Percentiles rank a stretch among this genome's conserved stretches.
phyloP scores from a whole-genome alignment of 306 rosid species.

The Quercus berberidifolia region DNA sequence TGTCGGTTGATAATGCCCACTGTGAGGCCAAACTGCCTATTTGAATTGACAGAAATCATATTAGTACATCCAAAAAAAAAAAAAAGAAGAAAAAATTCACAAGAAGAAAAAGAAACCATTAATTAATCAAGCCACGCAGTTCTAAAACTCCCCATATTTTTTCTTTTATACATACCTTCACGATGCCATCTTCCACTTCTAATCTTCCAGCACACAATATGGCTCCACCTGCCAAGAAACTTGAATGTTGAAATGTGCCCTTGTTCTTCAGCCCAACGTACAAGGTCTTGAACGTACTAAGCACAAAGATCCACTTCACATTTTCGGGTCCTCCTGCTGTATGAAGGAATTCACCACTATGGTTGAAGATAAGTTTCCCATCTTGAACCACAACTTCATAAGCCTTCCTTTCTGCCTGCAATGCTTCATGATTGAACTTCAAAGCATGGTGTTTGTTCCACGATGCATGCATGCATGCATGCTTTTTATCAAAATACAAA shows the following conservation, averaged over 20 bases:
- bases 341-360: slow-evolving; percentile 42
- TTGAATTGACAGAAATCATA: slow-evolving; percentile 7
- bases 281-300: slow-evolving; percentile 67
- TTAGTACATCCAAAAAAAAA: not conserved
- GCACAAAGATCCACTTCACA: slow-evolving; percentile 80
- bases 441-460: not conserved
- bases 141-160: not conserved
- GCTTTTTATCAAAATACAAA: not conserved
- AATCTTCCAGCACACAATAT: slow-evolving; percentile 86
- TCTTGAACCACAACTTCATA: slow-evolving; percentile 45
- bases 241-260: slow-evolving; percentile 93
- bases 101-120: slow-evolving; percentile 1
- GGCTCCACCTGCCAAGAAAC: slow-evolving; percentile 93
- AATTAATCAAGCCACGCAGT: not conserved
- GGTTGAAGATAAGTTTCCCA: slow-evolving; percentile 54
- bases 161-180: slow-evolving; percentile 46
- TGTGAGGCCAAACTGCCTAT: slow-evolving; percentile 92
- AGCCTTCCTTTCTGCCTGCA: slow-evolving; percentile 28
- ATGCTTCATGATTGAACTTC: not conserved
- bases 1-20: slow-evolving; percentile 93
- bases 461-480: too few species aligned
- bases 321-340: slow-evolving; percentile 43
- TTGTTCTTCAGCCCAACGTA: slow-evolving; percentile 72
- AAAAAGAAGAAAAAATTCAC: not conserved
- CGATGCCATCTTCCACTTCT: slow-evolving; percentile 59